Evolutionary conservation across 345 rosid species (phyloP).

Genomic region (Nasturtium officinale): DNA sequence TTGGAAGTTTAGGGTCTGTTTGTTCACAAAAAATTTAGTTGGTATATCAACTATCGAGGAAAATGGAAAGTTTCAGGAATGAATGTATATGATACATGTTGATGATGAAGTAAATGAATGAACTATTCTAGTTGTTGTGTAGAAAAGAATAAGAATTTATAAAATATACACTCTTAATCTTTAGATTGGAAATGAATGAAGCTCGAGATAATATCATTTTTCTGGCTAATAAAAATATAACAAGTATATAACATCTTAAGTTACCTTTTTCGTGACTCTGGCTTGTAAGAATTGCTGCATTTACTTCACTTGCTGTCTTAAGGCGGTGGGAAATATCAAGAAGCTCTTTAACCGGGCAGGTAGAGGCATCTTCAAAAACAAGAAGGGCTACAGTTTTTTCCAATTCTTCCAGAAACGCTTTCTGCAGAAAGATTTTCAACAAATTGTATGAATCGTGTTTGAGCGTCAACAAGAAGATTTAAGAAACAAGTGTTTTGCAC

Average conservation of each 20-base stretch:
- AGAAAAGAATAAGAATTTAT: neutral
- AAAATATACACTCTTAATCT: slow-evolving; percentile 1
- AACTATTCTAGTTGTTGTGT: neutral
- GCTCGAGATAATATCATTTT: neutral
- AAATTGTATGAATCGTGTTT: neutral
- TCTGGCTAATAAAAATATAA: slow-evolving; percentile 9
- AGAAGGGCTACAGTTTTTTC: slow-evolving; percentile 90
- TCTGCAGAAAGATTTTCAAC: slow-evolving; percentile 43
- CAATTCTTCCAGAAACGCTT: slow-evolving; percentile 88
- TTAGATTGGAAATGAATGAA: neutral
- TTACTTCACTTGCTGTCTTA: slow-evolving; percentile 94
- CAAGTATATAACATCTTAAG: neutral
- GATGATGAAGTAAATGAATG: neutral
- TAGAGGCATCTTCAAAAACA: slow-evolving; percentile 88
- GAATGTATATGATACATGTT: slow-evolving; percentile 4
- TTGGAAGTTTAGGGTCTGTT: slow-evolving; percentile 94
- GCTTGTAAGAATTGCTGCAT: slow-evolving; percentile 97
- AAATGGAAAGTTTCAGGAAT: neutral
- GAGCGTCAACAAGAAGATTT: slow-evolving; percentile 15
- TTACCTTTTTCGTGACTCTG: slow-evolving; percentile 97
- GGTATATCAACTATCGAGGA: neutral
- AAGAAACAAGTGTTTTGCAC: neutral
- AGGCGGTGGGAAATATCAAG: slow-evolving; percentile 88
- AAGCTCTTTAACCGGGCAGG: slow-evolving; percentile 87
- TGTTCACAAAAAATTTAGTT: slow-evolving; percentile 29